A percentile compares a stretch with the other conserved stretches of the same genome.
phyloP scores from a whole-genome alignment of 2,329 filamentous ascomycete species.

The Parafenestella ontariensis region DNA sequence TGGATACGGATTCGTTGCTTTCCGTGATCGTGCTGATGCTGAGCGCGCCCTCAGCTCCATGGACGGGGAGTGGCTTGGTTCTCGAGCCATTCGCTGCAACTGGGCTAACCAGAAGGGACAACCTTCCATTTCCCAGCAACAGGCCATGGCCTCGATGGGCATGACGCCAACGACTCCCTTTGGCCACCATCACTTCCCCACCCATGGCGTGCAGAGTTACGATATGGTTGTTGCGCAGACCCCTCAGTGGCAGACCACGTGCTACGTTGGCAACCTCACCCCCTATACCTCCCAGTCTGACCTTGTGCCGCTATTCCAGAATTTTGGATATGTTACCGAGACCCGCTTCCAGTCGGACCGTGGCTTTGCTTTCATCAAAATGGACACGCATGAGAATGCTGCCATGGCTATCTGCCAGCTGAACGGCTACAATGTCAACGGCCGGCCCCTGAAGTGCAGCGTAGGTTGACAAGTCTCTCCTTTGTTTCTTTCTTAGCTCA shows the following conservation, averaged over 20 bases:
- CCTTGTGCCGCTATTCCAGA: slow-evolving; percentile 96
- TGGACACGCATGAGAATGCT: slow-evolving; percentile 97
- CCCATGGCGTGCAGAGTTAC: slow-evolving; percentile 94
- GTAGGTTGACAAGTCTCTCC: slow-evolving; percentile 66
- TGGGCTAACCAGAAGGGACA: slow-evolving; percentile 99
- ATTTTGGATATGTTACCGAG: slow-evolving; percentile 97
- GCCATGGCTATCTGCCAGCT: slow-evolving; percentile 98
- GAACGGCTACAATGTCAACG: slow-evolving; percentile 97
- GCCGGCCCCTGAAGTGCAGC: slow-evolving; percentile 95
- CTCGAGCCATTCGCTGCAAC: slow-evolving; percentile 97
- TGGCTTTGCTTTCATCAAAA: slow-evolving; percentile 98
- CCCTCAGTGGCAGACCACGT: slow-evolving; percentile 96
- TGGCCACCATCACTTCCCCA: slow-evolving; percentile 96
- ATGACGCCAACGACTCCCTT: slow-evolving; percentile 97
- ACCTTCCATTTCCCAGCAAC: slow-evolving; percentile 96
- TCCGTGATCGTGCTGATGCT: slow-evolving; percentile 89
- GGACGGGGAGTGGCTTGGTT: slow-evolving; percentile 99
- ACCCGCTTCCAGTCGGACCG: slow-evolving; percentile 97
- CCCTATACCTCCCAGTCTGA: slow-evolving; percentile 98
- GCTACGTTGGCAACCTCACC: slow-evolving; percentile 96
- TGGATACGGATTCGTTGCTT: slow-evolving; percentile 97
- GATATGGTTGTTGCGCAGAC: slow-evolving; percentile 97
- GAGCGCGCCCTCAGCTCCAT: slow-evolving; percentile 97
- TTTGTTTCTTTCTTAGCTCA: slow-evolving; percentile 34
- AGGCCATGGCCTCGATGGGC: slow-evolving; percentile 95